Percentiles rank a stretch among this genome's conserved stretches.
phyloP scores from a whole-genome alignment of 2,329 filamentous ascomycete species.

The Pseudogymnoascus sp. region DNA sequence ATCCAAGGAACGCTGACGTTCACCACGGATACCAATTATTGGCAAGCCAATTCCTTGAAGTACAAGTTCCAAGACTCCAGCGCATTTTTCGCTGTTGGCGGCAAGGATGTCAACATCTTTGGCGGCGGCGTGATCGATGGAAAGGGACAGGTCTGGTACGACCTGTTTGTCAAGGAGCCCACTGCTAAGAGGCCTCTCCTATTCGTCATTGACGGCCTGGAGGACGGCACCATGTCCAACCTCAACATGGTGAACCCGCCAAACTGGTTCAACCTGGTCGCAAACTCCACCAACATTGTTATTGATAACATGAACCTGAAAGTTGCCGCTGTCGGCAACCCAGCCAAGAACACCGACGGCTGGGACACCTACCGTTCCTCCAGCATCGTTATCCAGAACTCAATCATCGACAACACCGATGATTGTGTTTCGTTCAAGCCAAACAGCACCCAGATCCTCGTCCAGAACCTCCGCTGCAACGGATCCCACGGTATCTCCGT shows the following conservation, averaged over 20 bases:
- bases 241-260: conserved; percentile 52
- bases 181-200: conserved; percentile 52
- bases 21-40: conserved; percentile 60
- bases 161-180: conserved; percentile 44
- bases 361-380: conserved; percentile 56
- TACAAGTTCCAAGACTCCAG: conserved; percentile 59
- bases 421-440: conserved; percentile 71
- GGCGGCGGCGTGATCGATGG: conserved; percentile 57
- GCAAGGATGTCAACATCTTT: conserved; percentile 59
- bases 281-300: conserved; percentile 56
- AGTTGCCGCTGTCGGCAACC: conserved; percentile 44
- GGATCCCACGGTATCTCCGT: conserved; percentile 66
- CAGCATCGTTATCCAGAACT: conserved; percentile 60
- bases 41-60: conserved; percentile 56
- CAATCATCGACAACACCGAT: conserved; percentile 55
- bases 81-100: conserved; percentile 60
- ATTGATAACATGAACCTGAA: conserved; percentile 55
- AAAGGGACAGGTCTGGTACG: conserved; percentile 56
- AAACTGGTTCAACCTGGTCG: conserved; percentile 55
- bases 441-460: conserved; percentile 59
- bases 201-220: conserved; percentile 47
- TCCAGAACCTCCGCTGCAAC: conserved; percentile 60
- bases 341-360: conserved; percentile 59
- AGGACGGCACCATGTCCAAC: conserved; percentile 50
- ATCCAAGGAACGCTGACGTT: conserved; percentile 55